These are phyloP conservation scores for Trypethelium eluteriae DNA, from an alignment of 495 filamentous ascomycete species.

Conservation along the genomic window DNA sequence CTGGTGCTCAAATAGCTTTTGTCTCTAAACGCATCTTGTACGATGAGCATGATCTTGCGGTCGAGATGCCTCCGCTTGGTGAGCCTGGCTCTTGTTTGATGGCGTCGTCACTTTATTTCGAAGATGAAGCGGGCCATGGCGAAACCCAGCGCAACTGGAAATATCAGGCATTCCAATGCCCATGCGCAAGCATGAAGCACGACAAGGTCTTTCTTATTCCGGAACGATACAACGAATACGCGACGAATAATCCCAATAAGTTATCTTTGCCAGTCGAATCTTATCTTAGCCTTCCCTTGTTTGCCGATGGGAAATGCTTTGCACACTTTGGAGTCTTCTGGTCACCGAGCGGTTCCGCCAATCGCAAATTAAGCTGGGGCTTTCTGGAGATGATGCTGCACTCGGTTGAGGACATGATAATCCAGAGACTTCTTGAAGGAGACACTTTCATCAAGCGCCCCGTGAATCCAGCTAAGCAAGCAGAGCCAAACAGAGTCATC, in stretches of 20 bases:
- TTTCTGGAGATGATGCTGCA: slow-evolving; percentile 67
- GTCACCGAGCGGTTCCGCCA: slow-evolving; percentile 53
- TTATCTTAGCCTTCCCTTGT: slow-evolving; percentile 66
- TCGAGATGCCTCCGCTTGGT: slow-evolving; percentile 53
- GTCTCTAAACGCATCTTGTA: slow-evolving; percentile 58
- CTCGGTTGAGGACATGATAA: slow-evolving; percentile 66
- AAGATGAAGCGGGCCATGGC: slow-evolving; percentile 51
- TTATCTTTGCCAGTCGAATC: slow-evolving; percentile 58
- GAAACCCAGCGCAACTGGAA: slow-evolving; percentile 48
- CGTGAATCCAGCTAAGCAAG: slow-evolving; percentile 18
- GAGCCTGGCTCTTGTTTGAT: slow-evolving; percentile 56
- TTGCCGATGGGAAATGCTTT: slow-evolving; percentile 60
- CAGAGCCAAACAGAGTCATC: slow-evolving; percentile 37
- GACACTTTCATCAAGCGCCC: slow-evolving; percentile 32
- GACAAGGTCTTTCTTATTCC: slow-evolving; percentile 69
- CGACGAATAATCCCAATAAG: slow-evolving; percentile 53
- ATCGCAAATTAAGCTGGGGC: slow-evolving; percentile 55
- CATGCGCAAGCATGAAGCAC: slow-evolving; percentile 62
- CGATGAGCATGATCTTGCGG: slow-evolving; percentile 48
- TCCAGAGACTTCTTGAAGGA: slow-evolving; percentile 51
- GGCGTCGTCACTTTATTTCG: slow-evolving; percentile 61
- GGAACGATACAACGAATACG: slow-evolving; percentile 51
- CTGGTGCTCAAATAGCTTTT: slow-evolving; percentile 63
- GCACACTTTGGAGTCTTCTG: slow-evolving; percentile 72
- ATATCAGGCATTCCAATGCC: slow-evolving; percentile 59